These are phyloP conservation scores for Microdochium trichocladiopsis DNA, from an alignment of 2,329 filamentous ascomycete genomes.

Conservation along the genomic window DNA sequence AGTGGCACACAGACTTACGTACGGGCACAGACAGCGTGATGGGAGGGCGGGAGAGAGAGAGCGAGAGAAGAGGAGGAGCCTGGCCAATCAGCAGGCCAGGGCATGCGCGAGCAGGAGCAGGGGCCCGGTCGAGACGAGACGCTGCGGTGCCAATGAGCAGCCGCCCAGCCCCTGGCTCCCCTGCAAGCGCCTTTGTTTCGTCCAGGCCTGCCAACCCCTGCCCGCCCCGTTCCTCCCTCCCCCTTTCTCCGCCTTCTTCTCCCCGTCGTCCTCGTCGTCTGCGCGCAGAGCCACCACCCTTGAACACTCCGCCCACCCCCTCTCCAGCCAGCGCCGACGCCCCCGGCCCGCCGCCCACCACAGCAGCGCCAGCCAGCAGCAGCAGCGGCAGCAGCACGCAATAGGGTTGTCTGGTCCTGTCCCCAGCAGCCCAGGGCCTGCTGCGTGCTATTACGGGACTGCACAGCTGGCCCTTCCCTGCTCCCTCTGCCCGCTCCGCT, in stretches of 20 bases:
- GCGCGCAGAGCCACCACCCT: background rate
- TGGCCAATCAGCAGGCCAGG: no score
- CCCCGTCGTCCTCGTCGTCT: background rate
- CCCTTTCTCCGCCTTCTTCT: background rate
- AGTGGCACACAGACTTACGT: no score
- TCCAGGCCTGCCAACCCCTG: background rate
- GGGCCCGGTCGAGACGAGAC: no score
- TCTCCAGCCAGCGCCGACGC: background rate
- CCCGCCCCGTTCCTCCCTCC: background rate
- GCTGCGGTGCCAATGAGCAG: no score
- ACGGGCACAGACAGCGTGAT: no score
- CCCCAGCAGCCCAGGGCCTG: no score
- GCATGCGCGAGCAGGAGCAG: no score
- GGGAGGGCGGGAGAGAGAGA: no score
- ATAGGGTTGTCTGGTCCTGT: no score
- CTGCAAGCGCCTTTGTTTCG: background rate
- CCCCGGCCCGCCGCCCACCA: background rate
- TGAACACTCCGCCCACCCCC: background rate
- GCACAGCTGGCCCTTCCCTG: background rate
- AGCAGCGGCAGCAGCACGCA: no score
- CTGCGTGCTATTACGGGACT: background rate
- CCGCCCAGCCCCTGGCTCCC: background rate
- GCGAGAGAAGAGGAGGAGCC: no score
- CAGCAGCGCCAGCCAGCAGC: no score
- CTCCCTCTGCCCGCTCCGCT: background rate